A percentile compares a stretch with the other conserved stretches of the same genome.
phyloP scores from a whole-genome alignment of 2,329 filamentous ascomycete genomes.

The Beauveria rudraprayagi region DNA sequence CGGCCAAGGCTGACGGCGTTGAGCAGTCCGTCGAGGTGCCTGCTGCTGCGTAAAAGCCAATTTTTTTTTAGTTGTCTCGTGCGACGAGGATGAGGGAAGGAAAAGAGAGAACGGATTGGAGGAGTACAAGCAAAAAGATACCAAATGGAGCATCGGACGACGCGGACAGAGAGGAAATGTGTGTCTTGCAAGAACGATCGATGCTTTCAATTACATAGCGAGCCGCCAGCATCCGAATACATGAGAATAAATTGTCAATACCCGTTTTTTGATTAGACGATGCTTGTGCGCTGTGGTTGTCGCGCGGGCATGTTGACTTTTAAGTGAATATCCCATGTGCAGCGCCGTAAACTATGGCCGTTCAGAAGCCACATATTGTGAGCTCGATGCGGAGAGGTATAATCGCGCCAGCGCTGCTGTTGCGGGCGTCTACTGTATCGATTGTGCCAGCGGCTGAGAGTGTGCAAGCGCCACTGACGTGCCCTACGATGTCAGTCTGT shows the following conservation, averaged over 20 bases:
- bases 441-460: no score
- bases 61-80: no score
- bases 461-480: no score
- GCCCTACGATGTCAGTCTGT: no score
- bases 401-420: no score
- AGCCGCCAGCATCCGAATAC: not conserved
- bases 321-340: rapidly evolving
- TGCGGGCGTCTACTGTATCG: not conserved
- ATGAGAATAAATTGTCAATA: not conserved
- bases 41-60: slow-evolving; percentile 20
- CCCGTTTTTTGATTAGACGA: not conserved
- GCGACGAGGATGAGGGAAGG: not conserved
- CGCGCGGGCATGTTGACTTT: not conserved
- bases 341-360: not conserved
- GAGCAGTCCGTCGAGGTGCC: slow-evolving; percentile 41
- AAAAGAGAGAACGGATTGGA: not conserved
- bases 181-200: not conserved
- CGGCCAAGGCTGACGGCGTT: slow-evolving; percentile 62
- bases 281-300: not conserved
- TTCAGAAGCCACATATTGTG: no score
- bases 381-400: no score
- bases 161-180: not conserved
- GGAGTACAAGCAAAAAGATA: not conserved
- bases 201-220: not conserved
- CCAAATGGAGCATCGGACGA: not conserved